Percentiles rank a stretch among this genome's conserved stretches.
phyloP scores from a whole-genome alignment of 257 asterid species.

The Penstemon barbatus region DNA sequence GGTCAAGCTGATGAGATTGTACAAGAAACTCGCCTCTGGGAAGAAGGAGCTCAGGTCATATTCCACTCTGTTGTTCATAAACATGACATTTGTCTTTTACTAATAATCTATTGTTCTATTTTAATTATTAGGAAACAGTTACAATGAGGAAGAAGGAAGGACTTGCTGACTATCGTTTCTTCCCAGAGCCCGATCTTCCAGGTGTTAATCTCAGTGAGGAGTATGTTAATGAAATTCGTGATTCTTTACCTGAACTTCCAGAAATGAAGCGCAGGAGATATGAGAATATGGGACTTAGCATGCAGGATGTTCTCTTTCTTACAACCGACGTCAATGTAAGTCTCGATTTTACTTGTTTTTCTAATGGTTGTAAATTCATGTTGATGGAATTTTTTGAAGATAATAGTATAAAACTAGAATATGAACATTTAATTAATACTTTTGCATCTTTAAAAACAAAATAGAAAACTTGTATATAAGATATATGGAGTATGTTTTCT shows the following conservation, averaged over 20 bases:
- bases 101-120: slow-evolving; percentile 29
- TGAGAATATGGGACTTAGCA: slow-evolving; percentile 79
- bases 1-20: slow-evolving; percentile 82
- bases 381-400: too few species aligned
- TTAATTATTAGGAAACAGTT: slow-evolving; percentile 71
- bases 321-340: slow-evolving; percentile 73
- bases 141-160: slow-evolving; percentile 99
- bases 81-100: background rate
- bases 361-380: too few species aligned
- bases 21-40: slow-evolving; percentile 98
- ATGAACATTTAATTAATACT: too few species aligned
- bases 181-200: slow-evolving; percentile 99
- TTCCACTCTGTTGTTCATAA: slow-evolving; percentile 3
- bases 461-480: too few species aligned
- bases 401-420: too few species aligned
- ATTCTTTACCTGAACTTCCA: slow-evolving; percentile 93
- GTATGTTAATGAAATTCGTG: slow-evolving; percentile 51
- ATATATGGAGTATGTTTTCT: too few species aligned
- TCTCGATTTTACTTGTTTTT: background rate
- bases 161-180: slow-evolving; percentile 92
- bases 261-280: slow-evolving; percentile 88
- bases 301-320: slow-evolving; percentile 98
- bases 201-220: slow-evolving; percentile 72
- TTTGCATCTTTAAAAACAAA: too few species aligned
- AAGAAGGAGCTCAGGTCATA: slow-evolving; percentile 95